Evolutionary conservation across 2,329 filamentous ascomycete species (phyloP).

Genomic region (Calycina herbarum): DNA sequence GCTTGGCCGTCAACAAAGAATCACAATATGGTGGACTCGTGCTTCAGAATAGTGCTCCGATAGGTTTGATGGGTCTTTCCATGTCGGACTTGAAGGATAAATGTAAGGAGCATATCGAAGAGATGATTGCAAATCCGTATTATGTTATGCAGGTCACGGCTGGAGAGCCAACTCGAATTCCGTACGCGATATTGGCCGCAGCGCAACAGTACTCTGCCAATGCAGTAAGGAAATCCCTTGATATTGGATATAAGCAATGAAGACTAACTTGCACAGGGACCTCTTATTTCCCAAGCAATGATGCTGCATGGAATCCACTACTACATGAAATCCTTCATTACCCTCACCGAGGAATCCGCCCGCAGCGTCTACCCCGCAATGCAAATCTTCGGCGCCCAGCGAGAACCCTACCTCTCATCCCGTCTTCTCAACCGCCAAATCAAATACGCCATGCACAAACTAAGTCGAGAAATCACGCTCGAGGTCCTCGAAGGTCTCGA

Average conservation of each 20-base stretch:
- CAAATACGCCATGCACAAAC: conserved; percentile 28
- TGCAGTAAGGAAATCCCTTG: conserved; percentile 17
- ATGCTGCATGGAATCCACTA: conserved; percentile 33
- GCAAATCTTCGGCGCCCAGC: conserved; percentile 9
- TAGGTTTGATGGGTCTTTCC: conserved; percentile 25
- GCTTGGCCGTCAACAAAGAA: conserved; percentile 15
- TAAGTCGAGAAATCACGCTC: conserved; percentile 24
- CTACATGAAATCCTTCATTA: conserved; percentile 29
- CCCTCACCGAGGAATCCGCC: conserved; percentile 25
- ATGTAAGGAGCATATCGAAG: conserved; percentile 27
- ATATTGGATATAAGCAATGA: neutral
- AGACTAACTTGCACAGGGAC: neutral
- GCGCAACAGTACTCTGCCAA: conserved; percentile 22
- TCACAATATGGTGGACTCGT: conserved; percentile 17
- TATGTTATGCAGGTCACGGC: conserved; percentile 27
- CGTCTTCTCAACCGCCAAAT: conserved; percentile 32
- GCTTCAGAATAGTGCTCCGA: conserved; percentile 23
- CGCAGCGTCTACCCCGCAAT: conserved; percentile 17
- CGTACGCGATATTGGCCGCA: conserved; percentile 20
- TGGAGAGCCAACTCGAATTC: conserved; percentile 20
- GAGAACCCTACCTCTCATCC: conserved; percentile 23
- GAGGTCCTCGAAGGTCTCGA: conserved; percentile 28
- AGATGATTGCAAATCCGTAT: conserved; percentile 25
- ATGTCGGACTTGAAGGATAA: conserved; percentile 22
- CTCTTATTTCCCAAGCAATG: conserved; percentile 22